Percentiles rank a stretch among this genome's conserved stretches.
phyloP scores from a whole-genome alignment of 2,329 filamentous ascomycete species.

The Zopfia rhizophila region DNA sequence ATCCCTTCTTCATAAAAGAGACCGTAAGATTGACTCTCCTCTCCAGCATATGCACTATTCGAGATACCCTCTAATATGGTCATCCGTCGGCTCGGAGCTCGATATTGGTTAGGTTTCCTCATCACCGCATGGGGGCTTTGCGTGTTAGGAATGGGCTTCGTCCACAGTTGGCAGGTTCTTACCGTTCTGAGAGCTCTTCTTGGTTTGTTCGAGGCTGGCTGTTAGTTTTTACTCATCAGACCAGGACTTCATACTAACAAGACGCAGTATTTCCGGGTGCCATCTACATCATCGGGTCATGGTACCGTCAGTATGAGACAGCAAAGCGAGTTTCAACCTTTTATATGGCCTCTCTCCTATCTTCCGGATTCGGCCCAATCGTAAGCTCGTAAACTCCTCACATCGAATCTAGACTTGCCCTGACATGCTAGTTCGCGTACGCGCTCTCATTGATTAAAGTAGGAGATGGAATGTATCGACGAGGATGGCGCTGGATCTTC shows the following conservation, averaged over 20 bases:
- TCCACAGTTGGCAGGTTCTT: slow-evolving; percentile 31
- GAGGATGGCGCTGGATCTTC: slow-evolving; percentile 46
- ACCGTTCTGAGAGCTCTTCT: slow-evolving; percentile 32
- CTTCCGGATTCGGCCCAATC: slow-evolving; percentile 46
- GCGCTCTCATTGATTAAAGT: slow-evolving; percentile 44
- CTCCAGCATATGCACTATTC: slow-evolving; percentile 39
- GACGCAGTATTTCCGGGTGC: slow-evolving; percentile 34
- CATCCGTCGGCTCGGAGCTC: slow-evolving; percentile 43
- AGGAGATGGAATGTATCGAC: slow-evolving; percentile 41
- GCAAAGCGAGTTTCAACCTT: slow-evolving; percentile 37
- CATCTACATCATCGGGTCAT: slow-evolving; percentile 37
- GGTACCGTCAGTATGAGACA: slow-evolving; percentile 40
- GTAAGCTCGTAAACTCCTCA: slow-evolving; percentile 17
- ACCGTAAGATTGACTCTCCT: neutral
- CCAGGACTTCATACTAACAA: neutral
- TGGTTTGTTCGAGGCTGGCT: slow-evolving; percentile 37
- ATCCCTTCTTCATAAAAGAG: too few species aligned
- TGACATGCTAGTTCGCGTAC: slow-evolving; percentile 38
- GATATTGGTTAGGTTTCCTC: slow-evolving; percentile 41
- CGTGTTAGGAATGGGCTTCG: slow-evolving; percentile 39
- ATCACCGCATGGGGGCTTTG: slow-evolving; percentile 37
- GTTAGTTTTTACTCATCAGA: slow-evolving; percentile 14
- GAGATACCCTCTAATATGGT: slow-evolving; percentile 45
- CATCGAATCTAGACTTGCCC: neutral
- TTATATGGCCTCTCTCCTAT: slow-evolving; percentile 40